These are phyloP conservation scores for Aspergillus hiratsukae DNA, from an alignment of 2,329 filamentous ascomycete species.

Conservation along the genomic window DNA sequence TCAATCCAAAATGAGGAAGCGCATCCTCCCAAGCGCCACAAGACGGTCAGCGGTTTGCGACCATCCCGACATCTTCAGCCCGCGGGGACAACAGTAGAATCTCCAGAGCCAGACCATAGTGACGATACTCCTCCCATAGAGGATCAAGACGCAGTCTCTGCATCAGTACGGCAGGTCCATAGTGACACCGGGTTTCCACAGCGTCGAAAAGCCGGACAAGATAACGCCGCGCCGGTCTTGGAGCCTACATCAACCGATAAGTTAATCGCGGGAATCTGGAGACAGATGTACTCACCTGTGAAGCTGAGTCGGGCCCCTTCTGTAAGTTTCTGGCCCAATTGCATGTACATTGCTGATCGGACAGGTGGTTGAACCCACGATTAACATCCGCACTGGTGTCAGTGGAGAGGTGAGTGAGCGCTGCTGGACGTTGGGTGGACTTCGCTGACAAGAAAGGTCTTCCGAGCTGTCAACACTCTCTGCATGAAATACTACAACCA, in stretches of 20 bases:
- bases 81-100: background rate
- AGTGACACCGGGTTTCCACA: slow-evolving; percentile 23
- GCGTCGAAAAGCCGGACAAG: slow-evolving; percentile 16
- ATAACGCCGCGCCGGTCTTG: slow-evolving; percentile 36
- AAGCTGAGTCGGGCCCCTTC: slow-evolving; percentile 13
- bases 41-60: slow-evolving; percentile 29
- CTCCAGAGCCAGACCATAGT: background rate
- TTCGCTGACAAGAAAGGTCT: slow-evolving; percentile 10
- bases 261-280: slow-evolving; percentile 48
- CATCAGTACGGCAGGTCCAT: slow-evolving; percentile 19
- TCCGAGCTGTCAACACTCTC: slow-evolving; percentile 18
- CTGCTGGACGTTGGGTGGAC: background rate
- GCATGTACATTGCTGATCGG: background rate
- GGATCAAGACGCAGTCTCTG: background rate
- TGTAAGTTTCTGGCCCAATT: slow-evolving; percentile 4
- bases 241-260: slow-evolving; percentile 48
- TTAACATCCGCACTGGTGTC: slow-evolving; percentile 15
- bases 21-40: slow-evolving; percentile 19
- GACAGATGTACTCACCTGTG: slow-evolving; percentile 39
- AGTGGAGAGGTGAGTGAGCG: slow-evolving; percentile 12
- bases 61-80: slow-evolving; percentile 10
- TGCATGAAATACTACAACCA: slow-evolving; percentile 32
- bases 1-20: slow-evolving; percentile 3
- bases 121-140: background rate
- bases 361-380: slow-evolving; percentile 9